Evolutionary conservation across 176 grass and related monocot species (phyloP).

Genomic region (Miscanthus lutarioriparius): DNA sequence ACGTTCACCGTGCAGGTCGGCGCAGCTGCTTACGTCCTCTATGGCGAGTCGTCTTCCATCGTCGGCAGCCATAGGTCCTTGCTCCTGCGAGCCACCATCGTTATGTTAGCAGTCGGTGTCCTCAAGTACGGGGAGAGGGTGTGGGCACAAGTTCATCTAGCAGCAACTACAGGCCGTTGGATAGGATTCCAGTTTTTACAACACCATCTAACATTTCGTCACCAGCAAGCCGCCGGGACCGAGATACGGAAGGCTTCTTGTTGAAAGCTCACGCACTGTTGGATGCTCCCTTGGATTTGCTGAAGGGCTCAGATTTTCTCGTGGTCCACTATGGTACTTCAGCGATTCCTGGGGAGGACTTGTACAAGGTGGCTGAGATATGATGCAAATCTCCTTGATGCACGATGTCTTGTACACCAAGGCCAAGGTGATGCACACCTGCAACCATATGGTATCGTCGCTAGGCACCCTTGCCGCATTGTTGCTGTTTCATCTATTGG

Average conservation of each 20-base stretch:
- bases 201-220: no score
- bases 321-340: background rate
- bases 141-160: background rate
- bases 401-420: constrained; percentile 23
- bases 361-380: constrained; percentile 4
- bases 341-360: background rate
- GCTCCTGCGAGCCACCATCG: background rate
- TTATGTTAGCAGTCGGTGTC: background rate
- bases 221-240: background rate
- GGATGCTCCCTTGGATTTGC: background rate
- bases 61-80: background rate
- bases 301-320: background rate
- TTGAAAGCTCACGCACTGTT: background rate
- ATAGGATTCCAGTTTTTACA: no score
- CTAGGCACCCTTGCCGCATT: background rate
- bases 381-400: constrained; percentile 26
- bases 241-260: background rate
- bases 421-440: background rate
- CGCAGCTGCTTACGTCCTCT: background rate
- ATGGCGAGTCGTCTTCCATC: background rate
- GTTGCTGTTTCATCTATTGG: background rate
- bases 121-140: background rate
- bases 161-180: background rate
- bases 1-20: background rate
- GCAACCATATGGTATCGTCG: background rate